Evolutionary conservation across 805 yeast species (phyloP).

Genomic region (Candida palmyrensis): DNA sequence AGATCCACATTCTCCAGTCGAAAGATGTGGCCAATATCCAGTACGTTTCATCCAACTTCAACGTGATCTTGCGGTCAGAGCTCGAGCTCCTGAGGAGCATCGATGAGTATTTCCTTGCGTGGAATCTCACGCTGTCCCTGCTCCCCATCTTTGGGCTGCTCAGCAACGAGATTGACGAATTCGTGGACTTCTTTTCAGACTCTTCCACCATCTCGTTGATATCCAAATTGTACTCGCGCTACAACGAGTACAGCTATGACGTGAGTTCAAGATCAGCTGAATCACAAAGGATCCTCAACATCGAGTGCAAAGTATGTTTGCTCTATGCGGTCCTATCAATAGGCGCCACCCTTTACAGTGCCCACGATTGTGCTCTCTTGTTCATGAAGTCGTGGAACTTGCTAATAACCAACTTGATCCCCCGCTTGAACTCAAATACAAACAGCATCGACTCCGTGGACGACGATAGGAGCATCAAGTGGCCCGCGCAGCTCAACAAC

Average conservation of each 20-base stretch:
- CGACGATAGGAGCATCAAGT: constrained; percentile 12
- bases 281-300: constrained; percentile 14
- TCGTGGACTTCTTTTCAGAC: constrained; percentile 4
- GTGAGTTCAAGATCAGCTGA: constrained; percentile 10
- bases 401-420: constrained; percentile 28
- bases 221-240: constrained; percentile 21
- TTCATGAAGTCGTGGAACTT: constrained; percentile 44
- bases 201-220: constrained; percentile 18
- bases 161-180: constrained; percentile 4
- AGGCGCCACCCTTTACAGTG: constrained; percentile 26
- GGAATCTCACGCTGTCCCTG: constrained; percentile 4
- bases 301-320: constrained; percentile 33
- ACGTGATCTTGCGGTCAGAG: neutral
- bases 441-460: constrained; percentile 10
- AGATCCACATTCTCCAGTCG: constrained; percentile 2
- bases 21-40: constrained; percentile 3
- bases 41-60: constrained; percentile 2
- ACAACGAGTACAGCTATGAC: constrained; percentile 18
- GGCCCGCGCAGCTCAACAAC: constrained; percentile 19
- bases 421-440: constrained; percentile 24
- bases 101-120: constrained; percentile 4
- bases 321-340: constrained; percentile 41
- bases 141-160: constrained; percentile 3
- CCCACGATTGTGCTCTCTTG: constrained; percentile 27
- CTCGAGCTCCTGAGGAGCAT: neutral